phyloP scores from a whole-genome alignment of 495 filamentous ascomycete genomes.

The Xylaria flabelliformis region DNA sequence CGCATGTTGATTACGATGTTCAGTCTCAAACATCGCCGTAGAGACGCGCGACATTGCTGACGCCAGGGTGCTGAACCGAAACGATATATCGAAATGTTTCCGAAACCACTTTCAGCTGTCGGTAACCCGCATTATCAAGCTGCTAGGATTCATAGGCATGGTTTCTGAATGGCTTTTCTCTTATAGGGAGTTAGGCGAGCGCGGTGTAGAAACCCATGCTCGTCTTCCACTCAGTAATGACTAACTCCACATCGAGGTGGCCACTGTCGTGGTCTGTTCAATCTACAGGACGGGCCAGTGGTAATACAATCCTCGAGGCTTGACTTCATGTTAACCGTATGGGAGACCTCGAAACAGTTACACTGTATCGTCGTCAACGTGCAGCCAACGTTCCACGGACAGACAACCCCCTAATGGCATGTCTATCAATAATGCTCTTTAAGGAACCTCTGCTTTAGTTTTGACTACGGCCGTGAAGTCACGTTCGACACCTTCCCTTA shows the following conservation, averaged over 20 bases:
- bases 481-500: not conserved
- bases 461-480: conserved; percentile 27
- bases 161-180: not conserved
- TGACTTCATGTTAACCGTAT: not conserved
- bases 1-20: not conserved
- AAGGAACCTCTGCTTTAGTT: not conserved
- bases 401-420: conserved; percentile 6
- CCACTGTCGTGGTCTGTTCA: not conserved
- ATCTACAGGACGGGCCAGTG: not conserved
- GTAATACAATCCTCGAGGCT: conserved; percentile 15
- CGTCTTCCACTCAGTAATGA: conserved; percentile 9
- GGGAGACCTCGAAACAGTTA: conserved; percentile 13
- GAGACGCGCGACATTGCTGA: conserved; percentile 26
- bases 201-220: not conserved
- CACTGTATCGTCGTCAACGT: conserved; percentile 22
- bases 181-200: not conserved
- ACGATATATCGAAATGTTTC: conserved; percentile 29
- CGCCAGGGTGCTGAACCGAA: conserved; percentile 21
- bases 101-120: conserved; percentile 20
- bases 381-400: conserved; percentile 24
- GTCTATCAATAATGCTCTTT: conserved; percentile 11
- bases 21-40: conserved; percentile 26
- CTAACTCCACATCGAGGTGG: not conserved
- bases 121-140: not conserved
- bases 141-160: not conserved